Evolutionary conservation across 306 rosid species (phyloP).

Genomic region (Acacia crassicarpa): DNA sequence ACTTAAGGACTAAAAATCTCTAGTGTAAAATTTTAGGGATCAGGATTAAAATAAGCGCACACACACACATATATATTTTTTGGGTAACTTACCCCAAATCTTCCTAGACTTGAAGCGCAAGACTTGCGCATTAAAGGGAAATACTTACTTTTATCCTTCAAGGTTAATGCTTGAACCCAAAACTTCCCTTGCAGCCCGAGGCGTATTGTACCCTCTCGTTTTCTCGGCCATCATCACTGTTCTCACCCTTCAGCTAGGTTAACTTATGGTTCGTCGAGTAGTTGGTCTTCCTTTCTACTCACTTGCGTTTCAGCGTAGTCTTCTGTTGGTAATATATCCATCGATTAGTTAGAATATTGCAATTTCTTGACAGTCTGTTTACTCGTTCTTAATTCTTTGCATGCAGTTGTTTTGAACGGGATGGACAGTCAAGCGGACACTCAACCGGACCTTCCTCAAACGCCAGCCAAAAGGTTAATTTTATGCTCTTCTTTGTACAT

Average conservation of each 20-base stretch:
- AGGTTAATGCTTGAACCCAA: neutral
- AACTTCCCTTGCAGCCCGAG: neutral
- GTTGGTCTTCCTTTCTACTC: neutral
- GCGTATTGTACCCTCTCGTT: neutral
- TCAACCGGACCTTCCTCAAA: slow-evolving; percentile 19
- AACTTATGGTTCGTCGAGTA: neutral
- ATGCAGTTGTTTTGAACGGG: neutral
- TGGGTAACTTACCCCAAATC: too few relatives aligned
- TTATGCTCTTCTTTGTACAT: neutral
- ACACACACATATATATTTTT: too few relatives aligned
- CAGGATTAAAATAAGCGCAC: too few relatives aligned
- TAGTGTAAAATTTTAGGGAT: too few relatives aligned
- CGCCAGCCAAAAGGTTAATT: slow-evolving; percentile 28
- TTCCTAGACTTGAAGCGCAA: too few relatives aligned
- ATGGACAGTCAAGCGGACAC: slow-evolving; percentile 33
- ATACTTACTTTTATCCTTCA: too few relatives aligned
- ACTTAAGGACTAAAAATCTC: too few relatives aligned
- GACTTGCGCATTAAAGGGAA: too few relatives aligned
- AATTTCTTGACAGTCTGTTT: neutral
- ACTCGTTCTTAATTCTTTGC: neutral
- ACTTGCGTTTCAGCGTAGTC: neutral
- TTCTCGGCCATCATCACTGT: neutral
- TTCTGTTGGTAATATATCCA: neutral
- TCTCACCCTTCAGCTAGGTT: neutral
- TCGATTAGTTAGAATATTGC: neutral